Evolutionary conservation across 2,329 filamentous ascomycete genomes (phyloP), one percentile per base, ranked within the genome.

Genomic region (Exophiala xenobiotica): DNA sequence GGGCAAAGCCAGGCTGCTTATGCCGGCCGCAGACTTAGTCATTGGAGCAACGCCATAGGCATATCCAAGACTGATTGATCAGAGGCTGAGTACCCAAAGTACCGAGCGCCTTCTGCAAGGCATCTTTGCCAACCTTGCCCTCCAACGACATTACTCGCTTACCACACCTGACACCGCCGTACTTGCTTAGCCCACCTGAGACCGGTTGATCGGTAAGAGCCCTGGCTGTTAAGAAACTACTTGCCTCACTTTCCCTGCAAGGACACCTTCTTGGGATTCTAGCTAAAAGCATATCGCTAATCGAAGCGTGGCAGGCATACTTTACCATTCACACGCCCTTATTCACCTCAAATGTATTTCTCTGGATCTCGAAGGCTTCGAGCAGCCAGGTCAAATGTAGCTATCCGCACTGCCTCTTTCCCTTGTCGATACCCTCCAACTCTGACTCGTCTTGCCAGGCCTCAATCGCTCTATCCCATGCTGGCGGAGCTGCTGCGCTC

Each of bases 381-480:
- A 38, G 31, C 35, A 18, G 31, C 44, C 18, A 49, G 46, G 9
- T 41, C 51, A 37, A 51, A 51, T 55, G 55, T 57, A 54, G 39
- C 31, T 48, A 19, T 24, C 44, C 31, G 33, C 55, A 55, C 55
- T 45, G 55, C 55, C 55, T 33, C 48, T 22, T 19, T 20, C 9
- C n/a, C 39, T 4, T 42, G 20, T 45, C 11, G 12, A 16, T 8
- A 24, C 24, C 9, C 14, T 23, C 14, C 43, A 7, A 18, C 26
- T 44, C 52, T 58, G 41, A 58, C 39, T 22, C 19, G n/a, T 40
- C 44, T 3, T 27, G 26, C 22, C 46, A 58, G 55, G 38, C 46
- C 16, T 53, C 33, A 33, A 47, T 55, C 33, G 19, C 29, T 40
- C 38, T 51, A 46, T 45, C 46, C 14, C 52, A 58, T 29, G 42